Evolutionary conservation across 768 basidiomycete genomes (phyloP), one percentile per base, ranked within the genome.

Genomic region (Psilocybe sp.): DNA sequence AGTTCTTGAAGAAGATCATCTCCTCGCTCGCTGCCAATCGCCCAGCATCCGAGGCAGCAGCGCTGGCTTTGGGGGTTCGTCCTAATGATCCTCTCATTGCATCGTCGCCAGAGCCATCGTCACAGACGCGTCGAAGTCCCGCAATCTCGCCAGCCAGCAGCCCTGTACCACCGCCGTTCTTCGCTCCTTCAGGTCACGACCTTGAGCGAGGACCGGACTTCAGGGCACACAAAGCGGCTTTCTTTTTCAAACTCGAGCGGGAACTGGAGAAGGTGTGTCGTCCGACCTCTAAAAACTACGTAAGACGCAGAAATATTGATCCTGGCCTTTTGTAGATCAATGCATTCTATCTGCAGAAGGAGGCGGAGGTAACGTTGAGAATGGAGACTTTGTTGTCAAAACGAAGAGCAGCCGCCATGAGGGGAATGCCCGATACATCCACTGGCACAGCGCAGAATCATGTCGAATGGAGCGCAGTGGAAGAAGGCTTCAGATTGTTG

Each of bases 231-330:
- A 92, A 95, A 64, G 91, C 95, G 3, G 92, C 93, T 1, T 99
- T 98, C 76, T 98, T 99, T 76, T 98, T 97, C 80, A 98, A 95
- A 66, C 81, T 99, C 0, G 95, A 98, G 66, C 81, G 96, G 16
- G 97, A 99, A 68, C 74, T 98, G 16, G 97, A 98, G 71, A 99
- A 98, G 84, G 96, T 89, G 58, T 56, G 75, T 34, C 5, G 56
- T 34, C 32, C 46, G 37, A 40, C 5, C 43, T 19, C 10, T 28
- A 16, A 31, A 42, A 37, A 37, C 50, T 50, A 35, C n/a, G 11
- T 19, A 52, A 34, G 39, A 43, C 44, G 12, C 31, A 35, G 39
- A 38, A 51, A 54, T 37, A 18, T 34, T 51, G 40, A 54, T 40
- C 44, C 57, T 34, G 32, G 37, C 47, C 33, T 60, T 40, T 33